Percentiles rank a stretch among this genome's conserved stretches.
Evolutionary conservation across 805 yeast genomes (phyloP).

Genomic region (Spathaspora arborariae): DNA sequence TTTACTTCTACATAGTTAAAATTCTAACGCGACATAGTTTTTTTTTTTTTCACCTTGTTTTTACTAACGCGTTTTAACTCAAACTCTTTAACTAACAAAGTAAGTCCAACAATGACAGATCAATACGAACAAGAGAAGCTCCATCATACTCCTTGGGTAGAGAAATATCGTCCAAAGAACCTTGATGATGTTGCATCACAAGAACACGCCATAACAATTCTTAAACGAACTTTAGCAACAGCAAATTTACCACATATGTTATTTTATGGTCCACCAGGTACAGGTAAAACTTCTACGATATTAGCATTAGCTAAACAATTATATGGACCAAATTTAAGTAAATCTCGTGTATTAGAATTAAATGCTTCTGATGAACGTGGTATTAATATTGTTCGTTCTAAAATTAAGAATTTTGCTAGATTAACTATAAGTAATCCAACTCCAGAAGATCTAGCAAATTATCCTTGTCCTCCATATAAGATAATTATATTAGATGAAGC

Average conservation of each 20-base stretch:
- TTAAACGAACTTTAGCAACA: conserved; percentile 72
- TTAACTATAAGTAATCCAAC: conserved; percentile 79
- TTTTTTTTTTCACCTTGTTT: background rate
- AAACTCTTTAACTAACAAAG: too few species aligned
- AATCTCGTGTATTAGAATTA: conserved; percentile 71
- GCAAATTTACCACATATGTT: conserved; percentile 90
- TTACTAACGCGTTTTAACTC: too few species aligned
- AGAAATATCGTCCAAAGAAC: conserved; percentile 85
- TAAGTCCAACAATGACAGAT: conserved; percentile 1
- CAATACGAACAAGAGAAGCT: conserved; percentile 38
- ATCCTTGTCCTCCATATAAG: conserved; percentile 97
- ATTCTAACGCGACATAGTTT: background rate
- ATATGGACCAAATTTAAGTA: conserved; percentile 66
- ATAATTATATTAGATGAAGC: conserved; percentile 92
- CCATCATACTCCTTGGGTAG: conserved; percentile 84
- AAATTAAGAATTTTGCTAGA: conserved; percentile 83
- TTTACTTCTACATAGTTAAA: too few species aligned
- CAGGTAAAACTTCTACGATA: conserved; percentile 88
- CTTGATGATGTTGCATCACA: conserved; percentile 90
- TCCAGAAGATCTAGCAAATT: conserved; percentile 59
- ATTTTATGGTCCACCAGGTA: conserved; percentile 92
- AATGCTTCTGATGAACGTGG: conserved; percentile 94
- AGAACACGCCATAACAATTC: conserved; percentile 79
- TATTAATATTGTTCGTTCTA: conserved; percentile 80
- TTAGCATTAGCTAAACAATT: conserved; percentile 77